A percentile compares a stretch with the other conserved stretches of the same genome.
These are phyloP conservation scores for Arthromyces matolae DNA, from an alignment of 768 basidiomycete species.

Conservation along the genomic window DNA sequence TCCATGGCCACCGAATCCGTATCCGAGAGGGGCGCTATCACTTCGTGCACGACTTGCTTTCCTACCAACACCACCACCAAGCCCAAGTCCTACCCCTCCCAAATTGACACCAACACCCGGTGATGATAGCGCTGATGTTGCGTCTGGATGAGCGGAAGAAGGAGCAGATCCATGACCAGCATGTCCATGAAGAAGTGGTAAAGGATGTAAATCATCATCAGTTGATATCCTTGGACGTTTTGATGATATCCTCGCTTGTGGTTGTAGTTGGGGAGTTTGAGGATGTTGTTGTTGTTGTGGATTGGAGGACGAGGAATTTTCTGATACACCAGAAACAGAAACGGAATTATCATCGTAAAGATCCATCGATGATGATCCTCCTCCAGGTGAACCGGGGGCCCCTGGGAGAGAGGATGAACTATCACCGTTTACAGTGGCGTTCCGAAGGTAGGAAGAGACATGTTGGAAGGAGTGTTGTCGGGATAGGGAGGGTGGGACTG, in stretches of 20 bases:
- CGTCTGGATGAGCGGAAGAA: constrained; percentile 22
- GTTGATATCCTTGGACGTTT: constrained; percentile 56
- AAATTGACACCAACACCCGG: constrained; percentile 16
- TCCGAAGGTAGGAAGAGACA: constrained; percentile 32
- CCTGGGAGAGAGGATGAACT: constrained; percentile 37
- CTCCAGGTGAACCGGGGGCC: constrained; percentile 38
- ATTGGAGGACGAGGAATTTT: too few relatives aligned
- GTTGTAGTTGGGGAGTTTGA: too few relatives aligned
- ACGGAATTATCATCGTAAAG: constrained; percentile 38
- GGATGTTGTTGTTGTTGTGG: too few relatives aligned
- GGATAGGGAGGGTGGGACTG: constrained; percentile 43
- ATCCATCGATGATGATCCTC: constrained; percentile 30
- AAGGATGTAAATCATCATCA: constrained; percentile 20
- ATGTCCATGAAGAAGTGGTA: background rate
- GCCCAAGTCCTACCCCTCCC: too few relatives aligned
- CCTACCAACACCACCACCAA: too few relatives aligned
- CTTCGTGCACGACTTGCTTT: constrained; percentile 58
- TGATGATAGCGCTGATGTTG: constrained; percentile 24
- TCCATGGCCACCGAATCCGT: constrained; percentile 30
- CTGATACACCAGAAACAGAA: too few relatives aligned
- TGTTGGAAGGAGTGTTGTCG: constrained; percentile 63
- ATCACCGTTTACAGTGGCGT: too few relatives aligned
- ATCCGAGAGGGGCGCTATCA: constrained; percentile 66
- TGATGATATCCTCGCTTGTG: constrained; percentile 27
- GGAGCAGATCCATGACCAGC: constrained; percentile 18